Evolutionary conservation across 73 alveolate species (phyloP).

Genomic region (Paramecium octaurelia): DNA sequence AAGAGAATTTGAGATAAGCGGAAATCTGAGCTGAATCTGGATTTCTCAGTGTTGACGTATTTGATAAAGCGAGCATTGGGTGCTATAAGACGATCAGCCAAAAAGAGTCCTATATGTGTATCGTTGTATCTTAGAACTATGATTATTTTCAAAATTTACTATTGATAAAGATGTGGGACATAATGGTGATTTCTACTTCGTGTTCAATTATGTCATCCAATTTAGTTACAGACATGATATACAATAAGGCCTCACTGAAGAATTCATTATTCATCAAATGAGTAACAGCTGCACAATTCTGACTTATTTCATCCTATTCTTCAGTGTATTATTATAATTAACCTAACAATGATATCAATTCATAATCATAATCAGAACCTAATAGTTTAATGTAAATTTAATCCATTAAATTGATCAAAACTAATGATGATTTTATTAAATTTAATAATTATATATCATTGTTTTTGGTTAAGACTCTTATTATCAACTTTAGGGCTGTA

Average conservation of each 20-base stretch:
- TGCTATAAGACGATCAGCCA: slow-evolving; percentile 9
- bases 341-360: neutral
- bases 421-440: slow-evolving; percentile 13
- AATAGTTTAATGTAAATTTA: slow-evolving; percentile 20
- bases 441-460: neutral
- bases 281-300: neutral
- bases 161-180: slow-evolving; percentile 19
- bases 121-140: slow-evolving; percentile 26
- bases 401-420: neutral
- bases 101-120: neutral
- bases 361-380: slow-evolving; percentile 51
- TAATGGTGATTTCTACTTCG: slow-evolving; percentile 32
- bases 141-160: neutral
- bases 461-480: neutral
- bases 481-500: slow-evolving; percentile 22
- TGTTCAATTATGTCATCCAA: neutral
- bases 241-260: slow-evolving; percentile 12
- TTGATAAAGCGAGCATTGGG: slow-evolving; percentile 23
- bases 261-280: slow-evolving; percentile 26
- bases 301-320: slow-evolving; percentile 17
- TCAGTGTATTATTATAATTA: slow-evolving; percentile 10
- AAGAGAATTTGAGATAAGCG: neutral
- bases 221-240: neutral
- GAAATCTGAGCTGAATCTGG: neutral
- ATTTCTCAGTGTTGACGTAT: neutral